phyloP scores from a whole-genome alignment of 2,329 filamentous ascomycete genomes.

The Colletotrichum melonis region DNA sequence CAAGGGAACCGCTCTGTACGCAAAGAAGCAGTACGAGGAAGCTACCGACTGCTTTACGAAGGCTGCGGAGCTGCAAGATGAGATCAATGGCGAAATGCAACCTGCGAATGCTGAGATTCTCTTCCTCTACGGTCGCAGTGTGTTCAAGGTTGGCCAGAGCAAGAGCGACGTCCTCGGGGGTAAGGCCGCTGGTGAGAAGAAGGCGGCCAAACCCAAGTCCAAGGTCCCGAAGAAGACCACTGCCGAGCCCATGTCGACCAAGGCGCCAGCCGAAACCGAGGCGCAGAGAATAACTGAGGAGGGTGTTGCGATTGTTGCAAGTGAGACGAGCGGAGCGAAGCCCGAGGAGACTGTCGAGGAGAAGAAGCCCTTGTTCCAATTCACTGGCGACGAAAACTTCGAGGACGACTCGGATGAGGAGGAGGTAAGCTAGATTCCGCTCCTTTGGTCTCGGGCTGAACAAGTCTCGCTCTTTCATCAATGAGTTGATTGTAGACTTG shows the following conservation, averaged over 20 bases:
- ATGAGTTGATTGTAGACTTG: background rate
- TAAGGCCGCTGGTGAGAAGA: slow-evolving; percentile 72
- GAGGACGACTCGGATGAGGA: slow-evolving; percentile 85
- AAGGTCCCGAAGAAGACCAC: slow-evolving; percentile 52
- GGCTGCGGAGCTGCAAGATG: slow-evolving; percentile 89
- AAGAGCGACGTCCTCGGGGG: slow-evolving; percentile 95
- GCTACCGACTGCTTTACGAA: slow-evolving; percentile 90
- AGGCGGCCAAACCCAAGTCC: slow-evolving; percentile 45
- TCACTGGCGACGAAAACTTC: slow-evolving; percentile 94
- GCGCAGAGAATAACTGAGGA: slow-evolving; percentile 59
- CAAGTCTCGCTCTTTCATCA: background rate
- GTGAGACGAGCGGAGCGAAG: slow-evolving; percentile 55
- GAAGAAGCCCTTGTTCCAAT: slow-evolving; percentile 88
- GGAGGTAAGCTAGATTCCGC: slow-evolving; percentile 56
- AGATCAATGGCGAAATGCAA: slow-evolving; percentile 91
- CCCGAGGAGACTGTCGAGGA: slow-evolving; percentile 52
- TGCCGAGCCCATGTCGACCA: slow-evolving; percentile 45
- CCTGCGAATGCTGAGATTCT: slow-evolving; percentile 93
- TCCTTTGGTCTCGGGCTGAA: background rate
- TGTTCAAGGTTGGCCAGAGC: slow-evolving; percentile 93
- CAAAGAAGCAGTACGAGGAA: slow-evolving; percentile 86
- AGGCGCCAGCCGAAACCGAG: slow-evolving; percentile 46
- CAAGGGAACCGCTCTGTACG: slow-evolving; percentile 86
- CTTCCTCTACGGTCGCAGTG: slow-evolving; percentile 91
- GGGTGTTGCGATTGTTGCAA: slow-evolving; percentile 55